Evolutionary conservation across 2,329 filamentous ascomycete species (phyloP).

Genomic region (Penicillium sp.): DNA sequence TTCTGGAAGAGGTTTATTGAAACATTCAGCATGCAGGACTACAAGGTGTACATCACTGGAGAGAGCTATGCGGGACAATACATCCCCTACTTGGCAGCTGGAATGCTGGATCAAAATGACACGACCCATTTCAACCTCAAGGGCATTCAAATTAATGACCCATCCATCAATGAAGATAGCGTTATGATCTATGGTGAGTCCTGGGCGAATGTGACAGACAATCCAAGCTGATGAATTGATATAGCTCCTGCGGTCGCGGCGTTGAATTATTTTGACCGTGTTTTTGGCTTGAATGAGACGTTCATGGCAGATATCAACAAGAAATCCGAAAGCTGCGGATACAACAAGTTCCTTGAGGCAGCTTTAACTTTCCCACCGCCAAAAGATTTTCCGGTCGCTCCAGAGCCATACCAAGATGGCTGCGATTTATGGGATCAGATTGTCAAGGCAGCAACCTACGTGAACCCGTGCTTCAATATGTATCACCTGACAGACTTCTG

Average conservation of each 20-base stretch:
- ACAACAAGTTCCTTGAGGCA: constrained; percentile 42
- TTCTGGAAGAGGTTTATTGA: constrained; percentile 76
- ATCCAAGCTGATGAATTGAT: background rate
- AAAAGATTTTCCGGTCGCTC: constrained; percentile 56
- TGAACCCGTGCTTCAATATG: constrained; percentile 77
- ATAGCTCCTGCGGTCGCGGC: constrained; percentile 42
- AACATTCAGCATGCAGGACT: constrained; percentile 65
- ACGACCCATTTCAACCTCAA: constrained; percentile 66
- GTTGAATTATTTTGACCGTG: constrained; percentile 39
- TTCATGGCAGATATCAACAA: constrained; percentile 41
- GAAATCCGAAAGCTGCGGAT: constrained; percentile 45
- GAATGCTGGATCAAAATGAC: constrained; percentile 69
- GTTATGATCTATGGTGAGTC: constrained; percentile 50
- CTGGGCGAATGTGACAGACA: background rate
- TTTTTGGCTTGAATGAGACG: constrained; percentile 46
- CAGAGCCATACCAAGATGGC: constrained; percentile 41
- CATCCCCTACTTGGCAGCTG: constrained; percentile 70
- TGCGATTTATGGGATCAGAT: constrained; percentile 62
- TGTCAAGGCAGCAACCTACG: constrained; percentile 50
- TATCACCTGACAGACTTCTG: constrained; percentile 73
- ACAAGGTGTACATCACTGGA: constrained; percentile 71
- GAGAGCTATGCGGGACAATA: constrained; percentile 70
- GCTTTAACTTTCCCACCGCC: constrained; percentile 66
- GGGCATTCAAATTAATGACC: constrained; percentile 72
- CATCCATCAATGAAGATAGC: constrained; percentile 57